Evolutionary conservation across 2,329 filamentous ascomycete species (phyloP), one percentile per base, ranked within the genome.

Genomic region (Alternaria infectoria): DNA sequence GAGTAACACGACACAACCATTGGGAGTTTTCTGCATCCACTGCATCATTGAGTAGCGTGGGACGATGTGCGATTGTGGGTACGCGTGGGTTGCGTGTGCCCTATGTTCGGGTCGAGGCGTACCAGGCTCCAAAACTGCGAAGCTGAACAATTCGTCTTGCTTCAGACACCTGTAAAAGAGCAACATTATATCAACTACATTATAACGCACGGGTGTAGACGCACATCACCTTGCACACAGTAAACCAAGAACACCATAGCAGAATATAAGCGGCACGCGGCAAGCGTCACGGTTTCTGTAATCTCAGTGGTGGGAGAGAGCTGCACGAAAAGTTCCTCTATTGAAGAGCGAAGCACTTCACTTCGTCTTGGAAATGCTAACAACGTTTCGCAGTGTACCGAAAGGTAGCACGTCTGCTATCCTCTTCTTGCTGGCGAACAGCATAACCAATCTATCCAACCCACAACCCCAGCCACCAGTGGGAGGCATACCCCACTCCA

Each of bases 391-490:
- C 82, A 99, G 79, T 59, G 88, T 97, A 1, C 96, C 96, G 83
- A 99, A 99, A 32, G 90, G 89, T 73, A 98, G 82, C 17, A 95
- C 93, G 80, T 98, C 94, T 43, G 88, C 88, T 74, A 99, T 97
- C 70, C 91, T 87, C 77, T 88, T 88, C 36, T 89, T 86, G 0
- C 92, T 93, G 1, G 91, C 88, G 73, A 98, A 92, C 52, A 97
- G 82, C 96, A 99, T 99, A 40, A 93, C 91, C 56, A 99, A 83
- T 57, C 96, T 86, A 81, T 99, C 96, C 45, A 99, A 84, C 1
- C 96, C 96, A 73, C 93, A 96, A 2, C 96, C 96, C 96, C 96
- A 99, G 5, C 96, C 96, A 0, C 95, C 96, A 0, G 96, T 99
- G 0, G 96, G 93, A n/a, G 96, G 96, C 63, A 99, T 82, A 0